Evolutionary conservation across 73 alveolate species (phyloP).

Genomic region (Loxodes magnus): DNA sequence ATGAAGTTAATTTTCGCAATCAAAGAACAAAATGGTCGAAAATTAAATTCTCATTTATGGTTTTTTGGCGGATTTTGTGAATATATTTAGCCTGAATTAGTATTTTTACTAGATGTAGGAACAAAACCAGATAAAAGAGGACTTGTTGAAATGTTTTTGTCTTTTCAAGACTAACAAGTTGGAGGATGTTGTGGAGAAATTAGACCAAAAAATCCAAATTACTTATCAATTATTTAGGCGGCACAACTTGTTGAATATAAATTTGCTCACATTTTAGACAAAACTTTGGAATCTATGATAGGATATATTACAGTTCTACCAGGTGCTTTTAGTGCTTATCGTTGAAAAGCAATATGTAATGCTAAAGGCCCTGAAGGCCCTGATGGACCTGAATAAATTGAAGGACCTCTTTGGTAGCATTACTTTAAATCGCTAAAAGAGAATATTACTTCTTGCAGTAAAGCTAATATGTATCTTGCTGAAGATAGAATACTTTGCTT

Average conservation of each 20-base stretch:
- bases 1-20: neutral
- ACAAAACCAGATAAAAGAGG: too few relatives aligned
- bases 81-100: neutral
- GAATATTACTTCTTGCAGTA: too few relatives aligned
- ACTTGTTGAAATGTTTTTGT: too few relatives aligned
- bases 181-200: conserved; percentile 17
- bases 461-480: conserved; percentile 13
- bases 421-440: conserved; percentile 13
- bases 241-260: conserved; percentile 9
- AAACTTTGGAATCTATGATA: conserved; percentile 1
- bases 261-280: conserved; percentile 8
- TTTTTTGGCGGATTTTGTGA: conserved; percentile 14
- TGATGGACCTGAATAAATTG: too few relatives aligned
- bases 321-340: conserved; percentile 23
- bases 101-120: conserved; percentile 3
- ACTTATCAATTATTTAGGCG: neutral
- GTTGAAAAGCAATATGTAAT: conserved; percentile 25
- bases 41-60: conserved; percentile 11
- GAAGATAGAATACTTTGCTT: conserved; percentile 11
- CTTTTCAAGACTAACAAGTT: too few relatives aligned
- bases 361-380: too few relatives aligned
- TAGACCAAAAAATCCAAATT: conserved; percentile 9
- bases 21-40: neutral
- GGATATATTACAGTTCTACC: conserved; percentile 28
- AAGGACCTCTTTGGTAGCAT: conserved; percentile 16